A percentile compares a stretch with the other conserved stretches of the same genome.
Conservation (phyloP, 2,329 filamentous ascomycete genomes). For the Dothistroma pini region DNA sequence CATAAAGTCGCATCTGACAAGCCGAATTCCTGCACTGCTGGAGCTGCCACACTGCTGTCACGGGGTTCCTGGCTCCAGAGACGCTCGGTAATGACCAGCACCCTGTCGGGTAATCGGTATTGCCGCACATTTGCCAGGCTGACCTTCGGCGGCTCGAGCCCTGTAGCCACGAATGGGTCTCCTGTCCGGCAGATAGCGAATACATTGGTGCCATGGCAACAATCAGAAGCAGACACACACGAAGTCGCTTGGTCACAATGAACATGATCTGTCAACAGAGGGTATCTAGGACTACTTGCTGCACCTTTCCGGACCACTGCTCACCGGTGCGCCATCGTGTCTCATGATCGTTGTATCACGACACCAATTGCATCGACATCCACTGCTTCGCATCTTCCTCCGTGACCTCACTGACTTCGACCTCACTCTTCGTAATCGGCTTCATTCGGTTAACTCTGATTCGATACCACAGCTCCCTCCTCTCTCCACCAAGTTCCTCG, state of each 20-base stretch:
- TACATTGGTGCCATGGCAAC: background rate
- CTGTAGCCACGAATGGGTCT: background rate
- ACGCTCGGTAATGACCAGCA: background rate
- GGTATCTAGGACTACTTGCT: background rate
- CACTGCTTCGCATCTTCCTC: constrained; percentile 62
- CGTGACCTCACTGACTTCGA: constrained; percentile 62
- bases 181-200: background rate
- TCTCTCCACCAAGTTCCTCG: constrained; percentile 69
- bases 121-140: background rate
- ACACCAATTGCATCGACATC: constrained; percentile 53
- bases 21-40: background rate
- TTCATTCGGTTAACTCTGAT: constrained; percentile 66
- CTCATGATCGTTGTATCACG: constrained; percentile 16
- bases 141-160: background rate
- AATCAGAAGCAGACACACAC: background rate
- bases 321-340: background rate
- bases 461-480: constrained; percentile 78
- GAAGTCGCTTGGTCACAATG: background rate
- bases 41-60: background rate
- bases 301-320: background rate
- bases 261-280: background rate
- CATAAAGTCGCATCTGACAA: background rate
- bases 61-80: background rate
- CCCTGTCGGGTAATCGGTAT: too few relatives aligned
- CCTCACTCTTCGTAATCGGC: constrained; percentile 63